Conservation (phyloP, 495 filamentous ascomycete species). For the Lindgomyces ingoldianus region DNA sequence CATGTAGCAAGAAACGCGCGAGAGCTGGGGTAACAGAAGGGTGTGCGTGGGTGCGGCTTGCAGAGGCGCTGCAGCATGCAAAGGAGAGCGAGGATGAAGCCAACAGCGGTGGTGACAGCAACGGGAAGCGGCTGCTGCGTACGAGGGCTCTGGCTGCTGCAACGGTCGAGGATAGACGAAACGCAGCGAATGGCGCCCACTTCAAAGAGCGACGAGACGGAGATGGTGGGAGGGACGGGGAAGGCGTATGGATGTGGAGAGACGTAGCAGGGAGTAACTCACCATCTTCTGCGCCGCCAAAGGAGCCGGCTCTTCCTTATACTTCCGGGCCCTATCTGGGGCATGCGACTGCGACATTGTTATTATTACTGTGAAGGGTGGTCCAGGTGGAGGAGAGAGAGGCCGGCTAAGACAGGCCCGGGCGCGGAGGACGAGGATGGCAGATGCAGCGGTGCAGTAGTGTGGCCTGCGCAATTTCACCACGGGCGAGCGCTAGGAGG, state of each 20-base stretch:
- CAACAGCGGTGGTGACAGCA: constrained; percentile 27
- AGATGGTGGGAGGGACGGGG: not conserved
- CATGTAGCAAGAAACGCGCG: constrained; percentile 41
- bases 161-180: constrained; percentile 25
- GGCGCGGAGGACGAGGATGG: constrained; percentile 28
- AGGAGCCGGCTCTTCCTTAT: constrained; percentile 46
- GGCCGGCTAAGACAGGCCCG: constrained; percentile 22
- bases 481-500: not conserved
- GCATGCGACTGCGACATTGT: constrained; percentile 44
- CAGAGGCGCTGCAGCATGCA: constrained; percentile 40
- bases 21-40: constrained; percentile 36
- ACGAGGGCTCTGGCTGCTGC: constrained; percentile 11
- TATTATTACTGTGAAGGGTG: constrained; percentile 35
- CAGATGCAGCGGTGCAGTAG: constrained; percentile 29
- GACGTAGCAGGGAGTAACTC: constrained; percentile 37
- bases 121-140: constrained; percentile 25
- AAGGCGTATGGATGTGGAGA: constrained; percentile 1
- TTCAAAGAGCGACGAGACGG: not conserved
- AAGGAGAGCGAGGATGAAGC: constrained; percentile 38
- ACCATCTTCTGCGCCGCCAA: constrained; percentile 42
- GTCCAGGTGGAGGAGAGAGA: constrained; percentile 5
- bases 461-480: constrained; percentile 35
- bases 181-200: constrained; percentile 17
- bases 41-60: constrained; percentile 39
- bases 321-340: constrained; percentile 40